Evolutionary conservation across 208 protist genomes (phyloP).

Genomic region (Phytomonas sp.): DNA sequence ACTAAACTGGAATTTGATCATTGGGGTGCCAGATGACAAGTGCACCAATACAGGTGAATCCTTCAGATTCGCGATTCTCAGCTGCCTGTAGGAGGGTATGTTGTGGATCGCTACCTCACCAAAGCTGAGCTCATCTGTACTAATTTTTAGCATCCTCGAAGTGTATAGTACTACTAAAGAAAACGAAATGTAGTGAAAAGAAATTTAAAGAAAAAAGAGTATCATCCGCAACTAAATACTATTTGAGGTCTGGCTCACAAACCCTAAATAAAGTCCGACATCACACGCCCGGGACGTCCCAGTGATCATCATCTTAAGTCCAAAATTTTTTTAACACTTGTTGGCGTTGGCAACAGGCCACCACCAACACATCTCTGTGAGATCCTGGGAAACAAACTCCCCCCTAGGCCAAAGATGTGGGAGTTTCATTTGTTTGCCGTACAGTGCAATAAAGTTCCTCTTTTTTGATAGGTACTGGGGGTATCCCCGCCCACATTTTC

Average conservation of each 20-base stretch:
- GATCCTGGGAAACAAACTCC: neutral
- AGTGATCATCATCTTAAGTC: neutral
- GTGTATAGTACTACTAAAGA: slow-evolving; percentile 10
- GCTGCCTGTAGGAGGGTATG: slow-evolving; percentile 35
- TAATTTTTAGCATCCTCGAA: slow-evolving; percentile 35
- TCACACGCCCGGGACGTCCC: neutral
- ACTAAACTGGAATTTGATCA: slow-evolving; percentile 39
- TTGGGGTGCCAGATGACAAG: slow-evolving; percentile 22
- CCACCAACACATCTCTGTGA: neutral
- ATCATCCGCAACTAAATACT: neutral
- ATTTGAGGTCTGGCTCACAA: neutral
- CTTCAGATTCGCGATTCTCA: slow-evolving; percentile 37
- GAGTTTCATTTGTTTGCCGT: neutral
- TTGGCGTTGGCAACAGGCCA: neutral
- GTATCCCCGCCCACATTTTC: neutral
- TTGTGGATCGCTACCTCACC: slow-evolving; percentile 67
- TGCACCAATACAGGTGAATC: slow-evolving; percentile 24
- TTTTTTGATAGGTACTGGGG: neutral
- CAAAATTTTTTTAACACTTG: neutral
- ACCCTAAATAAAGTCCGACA: neutral
- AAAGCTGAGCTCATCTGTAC: slow-evolving; percentile 30
- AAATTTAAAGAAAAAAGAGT: slow-evolving; percentile 5
- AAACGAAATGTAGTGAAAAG: slow-evolving; percentile 8
- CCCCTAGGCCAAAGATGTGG: neutral
- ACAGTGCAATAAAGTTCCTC: too few species aligned